These are phyloP conservation scores for Nicotiana tabacum DNA, from an alignment of 257 asterid genomes.

Conservation along the genomic window DNA sequence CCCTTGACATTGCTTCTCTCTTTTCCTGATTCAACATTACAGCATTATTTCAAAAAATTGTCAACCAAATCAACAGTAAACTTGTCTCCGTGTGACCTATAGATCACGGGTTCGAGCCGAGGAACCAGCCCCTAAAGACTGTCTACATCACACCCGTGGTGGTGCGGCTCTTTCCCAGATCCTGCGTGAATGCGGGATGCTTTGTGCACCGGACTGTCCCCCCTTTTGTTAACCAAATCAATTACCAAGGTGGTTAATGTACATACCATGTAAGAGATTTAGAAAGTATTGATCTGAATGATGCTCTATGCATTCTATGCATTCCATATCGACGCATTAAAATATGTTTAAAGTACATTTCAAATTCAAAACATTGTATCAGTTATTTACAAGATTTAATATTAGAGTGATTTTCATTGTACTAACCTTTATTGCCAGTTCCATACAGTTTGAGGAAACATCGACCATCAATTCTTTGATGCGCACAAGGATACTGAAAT, in stretches of 20 bases:
- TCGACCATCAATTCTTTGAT: slow-evolving; percentile 82
- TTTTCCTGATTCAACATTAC: slow-evolving; percentile 41
- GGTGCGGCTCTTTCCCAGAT: too few species aligned
- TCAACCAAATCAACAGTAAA: not conserved
- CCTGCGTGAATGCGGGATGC: too few species aligned
- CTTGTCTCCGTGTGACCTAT: too few species aligned
- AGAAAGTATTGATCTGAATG: too few species aligned
- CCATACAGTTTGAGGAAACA: slow-evolving; percentile 82
- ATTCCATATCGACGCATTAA: not conserved
- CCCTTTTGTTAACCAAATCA: too few species aligned
- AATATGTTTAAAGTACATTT: not conserved
- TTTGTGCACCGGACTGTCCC: too few species aligned
- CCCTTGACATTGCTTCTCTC: slow-evolving; percentile 34
- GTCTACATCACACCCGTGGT: too few species aligned
- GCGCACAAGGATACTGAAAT: slow-evolving; percentile 57
- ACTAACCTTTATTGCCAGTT: slow-evolving; percentile 75
- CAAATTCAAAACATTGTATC: not conserved
- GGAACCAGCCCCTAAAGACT: too few species aligned
- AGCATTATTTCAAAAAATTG: not conserved
- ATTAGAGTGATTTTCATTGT: not conserved
- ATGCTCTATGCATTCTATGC: not conserved
- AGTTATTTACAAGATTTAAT: not conserved
- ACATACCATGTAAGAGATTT: too few species aligned
- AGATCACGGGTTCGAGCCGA: too few species aligned
- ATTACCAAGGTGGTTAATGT: too few species aligned